These are phyloP conservation scores for Aureobasidium sp. DNA, from an alignment of 2,329 filamentous ascomycete species.

Conservation along the genomic window DNA sequence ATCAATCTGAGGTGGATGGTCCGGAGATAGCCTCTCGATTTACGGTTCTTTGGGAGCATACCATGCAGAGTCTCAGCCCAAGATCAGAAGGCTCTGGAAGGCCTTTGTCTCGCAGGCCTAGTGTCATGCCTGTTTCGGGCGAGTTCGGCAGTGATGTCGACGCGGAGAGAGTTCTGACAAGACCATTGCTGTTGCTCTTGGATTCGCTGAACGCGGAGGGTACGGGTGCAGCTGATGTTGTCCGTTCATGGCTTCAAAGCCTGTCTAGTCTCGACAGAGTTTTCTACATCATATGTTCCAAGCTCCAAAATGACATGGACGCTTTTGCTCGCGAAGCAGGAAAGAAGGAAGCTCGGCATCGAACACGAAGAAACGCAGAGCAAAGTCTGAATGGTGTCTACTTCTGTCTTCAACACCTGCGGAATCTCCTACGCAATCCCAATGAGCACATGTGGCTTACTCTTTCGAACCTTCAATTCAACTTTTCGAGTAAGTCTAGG, in stretches of 20 bases:
- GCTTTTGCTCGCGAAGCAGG: slow-evolving; percentile 5
- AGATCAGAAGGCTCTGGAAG: slow-evolving; percentile 14
- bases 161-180: slow-evolving; percentile 66
- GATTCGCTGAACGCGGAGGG: slow-evolving; percentile 67
- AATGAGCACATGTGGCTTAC: slow-evolving; percentile 58
- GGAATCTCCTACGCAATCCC: slow-evolving; percentile 61
- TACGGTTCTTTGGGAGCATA: slow-evolving; percentile 75
- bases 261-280: slow-evolving; percentile 44
- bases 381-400: slow-evolving; percentile 54
- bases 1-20: neutral
- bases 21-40: slow-evolving; percentile 60
- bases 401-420: slow-evolving; percentile 66
- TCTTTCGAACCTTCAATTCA: slow-evolving; percentile 9
- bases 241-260: slow-evolving; percentile 71
- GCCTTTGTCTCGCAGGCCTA: slow-evolving; percentile 20
- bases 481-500: neutral
- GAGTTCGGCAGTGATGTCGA: slow-evolving; percentile 43
- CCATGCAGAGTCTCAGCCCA: slow-evolving; percentile 26
- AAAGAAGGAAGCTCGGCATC: neutral
- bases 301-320: slow-evolving; percentile 13
- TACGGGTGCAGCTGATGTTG: slow-evolving; percentile 66
- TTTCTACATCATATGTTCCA: slow-evolving; percentile 26
- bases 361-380: slow-evolving; percentile 12
- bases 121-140: slow-evolving; percentile 21
- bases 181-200: slow-evolving; percentile 72